These are phyloP conservation scores for Pyrenochaeta sp. DNA, from an alignment of 2,329 filamentous ascomycete genomes.

Conservation along the genomic window DNA sequence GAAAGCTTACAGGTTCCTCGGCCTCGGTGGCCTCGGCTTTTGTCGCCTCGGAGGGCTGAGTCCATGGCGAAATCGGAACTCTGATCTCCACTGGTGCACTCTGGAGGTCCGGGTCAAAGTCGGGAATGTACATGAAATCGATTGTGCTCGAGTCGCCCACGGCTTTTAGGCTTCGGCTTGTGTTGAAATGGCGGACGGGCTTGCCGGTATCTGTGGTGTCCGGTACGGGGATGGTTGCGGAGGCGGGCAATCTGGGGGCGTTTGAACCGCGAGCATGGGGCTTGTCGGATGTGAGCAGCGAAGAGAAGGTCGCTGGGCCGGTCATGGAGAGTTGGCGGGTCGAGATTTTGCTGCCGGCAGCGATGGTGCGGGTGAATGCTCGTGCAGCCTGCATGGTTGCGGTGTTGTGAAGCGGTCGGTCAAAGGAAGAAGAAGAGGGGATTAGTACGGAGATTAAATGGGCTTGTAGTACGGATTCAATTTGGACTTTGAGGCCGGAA, in stretches of 20 bases:
- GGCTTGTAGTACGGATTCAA: not conserved
- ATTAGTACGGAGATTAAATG: slow-evolving; percentile 3
- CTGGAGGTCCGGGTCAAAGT: slow-evolving; percentile 54
- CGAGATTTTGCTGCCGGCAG: slow-evolving; percentile 54
- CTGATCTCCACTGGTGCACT: slow-evolving; percentile 49
- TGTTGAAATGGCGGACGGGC: slow-evolving; percentile 67
- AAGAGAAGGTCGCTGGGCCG: slow-evolving; percentile 64
- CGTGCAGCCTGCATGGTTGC: slow-evolving; percentile 16
- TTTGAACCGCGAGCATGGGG: slow-evolving; percentile 54
- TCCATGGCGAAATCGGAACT: slow-evolving; percentile 59
- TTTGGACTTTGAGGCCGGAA: not conserved
- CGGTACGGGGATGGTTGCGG: slow-evolving; percentile 55
- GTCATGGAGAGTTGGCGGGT: slow-evolving; percentile 67
- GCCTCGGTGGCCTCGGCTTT: slow-evolving; percentile 34
- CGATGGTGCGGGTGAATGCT: slow-evolving; percentile 15
- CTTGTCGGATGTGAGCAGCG: slow-evolving; percentile 60
- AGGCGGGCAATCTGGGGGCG: slow-evolving; percentile 60
- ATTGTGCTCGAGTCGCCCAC: slow-evolving; percentile 68
- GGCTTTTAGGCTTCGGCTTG: slow-evolving; percentile 64
- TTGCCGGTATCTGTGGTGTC: slow-evolving; percentile 37
- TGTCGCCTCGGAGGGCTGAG: slow-evolving; percentile 16
- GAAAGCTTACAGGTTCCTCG: slow-evolving; percentile 31
- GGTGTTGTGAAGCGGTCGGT: slow-evolving; percentile 1
- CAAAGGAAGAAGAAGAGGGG: not conserved
- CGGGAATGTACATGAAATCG: slow-evolving; percentile 70